These are phyloP conservation scores for Glonium stellatum DNA, from an alignment of 495 filamentous ascomycete species.

Conservation along the genomic window DNA sequence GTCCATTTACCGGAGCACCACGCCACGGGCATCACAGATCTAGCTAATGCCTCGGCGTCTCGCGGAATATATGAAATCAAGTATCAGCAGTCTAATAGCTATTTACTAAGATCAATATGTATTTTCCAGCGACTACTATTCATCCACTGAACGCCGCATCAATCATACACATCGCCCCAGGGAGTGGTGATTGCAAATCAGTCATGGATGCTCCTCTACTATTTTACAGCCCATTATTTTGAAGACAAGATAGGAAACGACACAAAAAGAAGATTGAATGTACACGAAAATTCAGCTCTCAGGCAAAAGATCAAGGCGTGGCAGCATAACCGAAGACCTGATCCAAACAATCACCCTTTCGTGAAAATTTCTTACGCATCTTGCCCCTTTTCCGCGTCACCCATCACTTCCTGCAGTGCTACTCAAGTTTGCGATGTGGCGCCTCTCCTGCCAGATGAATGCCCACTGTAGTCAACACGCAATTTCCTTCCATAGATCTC, in stretches of 20 bases:
- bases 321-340: background rate
- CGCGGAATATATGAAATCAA: background rate
- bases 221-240: slow-evolving; percentile 11
- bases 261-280: slow-evolving; percentile 17
- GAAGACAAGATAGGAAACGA: slow-evolving; percentile 19
- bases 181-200: slow-evolving; percentile 9
- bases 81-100: background rate
- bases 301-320: background rate
- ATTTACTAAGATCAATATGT: background rate
- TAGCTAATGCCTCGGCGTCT: no score
- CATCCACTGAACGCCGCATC: background rate
- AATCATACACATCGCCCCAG: slow-evolving; percentile 1
- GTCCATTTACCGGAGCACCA: no score
- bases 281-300: background rate
- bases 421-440: background rate
- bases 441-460: background rate
- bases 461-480: slow-evolving; percentile 53
- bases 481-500: slow-evolving; percentile 60
- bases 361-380: no score
- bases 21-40: no score
- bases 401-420: no score
- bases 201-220: slow-evolving; percentile 9
- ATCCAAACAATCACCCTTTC: background rate
- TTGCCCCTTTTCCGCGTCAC: no score
- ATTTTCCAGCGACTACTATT: background rate